Percentiles rank a stretch among this genome's conserved stretches.
phyloP scores from a whole-genome alignment of 2,329 filamentous ascomycete genomes.

The Graphiopsis chlorocephala region DNA sequence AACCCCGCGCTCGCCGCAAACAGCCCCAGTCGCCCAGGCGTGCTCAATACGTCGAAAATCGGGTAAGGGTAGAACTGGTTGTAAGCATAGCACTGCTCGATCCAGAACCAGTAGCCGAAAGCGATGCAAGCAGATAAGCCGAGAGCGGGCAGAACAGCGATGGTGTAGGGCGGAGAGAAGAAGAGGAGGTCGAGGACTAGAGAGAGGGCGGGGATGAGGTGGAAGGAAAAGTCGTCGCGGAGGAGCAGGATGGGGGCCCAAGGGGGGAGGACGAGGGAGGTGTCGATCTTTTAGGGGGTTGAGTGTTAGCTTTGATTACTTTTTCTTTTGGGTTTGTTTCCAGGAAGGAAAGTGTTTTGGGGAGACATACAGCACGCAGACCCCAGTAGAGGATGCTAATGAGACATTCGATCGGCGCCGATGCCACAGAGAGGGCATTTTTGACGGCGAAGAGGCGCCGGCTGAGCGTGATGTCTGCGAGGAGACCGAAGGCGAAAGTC shows the following conservation, averaged over 20 bases:
- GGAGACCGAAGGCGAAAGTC: conserved; percentile 60
- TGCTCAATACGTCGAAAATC: conserved; percentile 68
- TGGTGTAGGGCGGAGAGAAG: conserved; percentile 70
- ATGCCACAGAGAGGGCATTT: conserved; percentile 64
- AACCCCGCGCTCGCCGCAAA: conserved; percentile 61
- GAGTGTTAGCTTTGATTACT: neutral
- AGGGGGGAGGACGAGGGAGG: conserved; percentile 54
- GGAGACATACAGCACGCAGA: conserved; percentile 51
- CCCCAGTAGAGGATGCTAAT: conserved; percentile 74
- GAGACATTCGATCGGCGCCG: conserved; percentile 67
- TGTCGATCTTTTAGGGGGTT: conserved; percentile 36
- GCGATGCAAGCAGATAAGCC: conserved; percentile 58
- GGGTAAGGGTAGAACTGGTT: conserved; percentile 84
- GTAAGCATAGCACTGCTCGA: conserved; percentile 66
- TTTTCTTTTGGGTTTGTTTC: neutral
- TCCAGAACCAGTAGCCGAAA: conserved; percentile 72
- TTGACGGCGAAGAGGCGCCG: conserved; percentile 61
- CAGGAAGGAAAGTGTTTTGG: too few species aligned
- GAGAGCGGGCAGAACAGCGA: conserved; percentile 59
- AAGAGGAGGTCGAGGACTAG: conserved; percentile 64
- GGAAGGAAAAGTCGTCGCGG: conserved; percentile 62
- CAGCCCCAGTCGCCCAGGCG: conserved; percentile 62
- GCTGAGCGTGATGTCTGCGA: conserved; percentile 63
- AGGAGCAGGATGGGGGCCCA: conserved; percentile 42
- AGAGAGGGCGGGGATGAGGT: conserved; percentile 64